Percentiles rank a stretch among this genome's conserved stretches.
Conservation (phyloP, 2,329 filamentous ascomycete genomes). For the Botrytis tulipae region DNA sequence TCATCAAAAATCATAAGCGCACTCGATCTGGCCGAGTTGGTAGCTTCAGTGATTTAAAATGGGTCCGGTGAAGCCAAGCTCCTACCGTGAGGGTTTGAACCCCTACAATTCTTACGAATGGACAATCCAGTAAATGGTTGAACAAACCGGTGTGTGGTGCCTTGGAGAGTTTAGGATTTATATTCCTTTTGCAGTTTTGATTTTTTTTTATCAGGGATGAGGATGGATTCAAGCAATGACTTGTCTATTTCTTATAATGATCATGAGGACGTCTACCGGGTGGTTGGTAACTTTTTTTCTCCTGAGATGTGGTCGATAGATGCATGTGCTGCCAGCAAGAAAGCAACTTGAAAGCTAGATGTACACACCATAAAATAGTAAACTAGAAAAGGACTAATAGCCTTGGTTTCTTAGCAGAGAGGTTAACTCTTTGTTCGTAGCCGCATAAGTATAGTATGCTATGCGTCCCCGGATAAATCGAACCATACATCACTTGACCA, state of each 20-base stretch:
- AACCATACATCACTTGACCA: not conserved
- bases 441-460: not conserved
- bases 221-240: not conserved
- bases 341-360: not conserved
- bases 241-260: not conserved
- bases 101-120: not conserved
- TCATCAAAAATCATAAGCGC: not conserved
- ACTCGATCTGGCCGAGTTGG: not conserved
- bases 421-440: not conserved
- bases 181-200: not conserved
- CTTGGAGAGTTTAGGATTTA: not conserved
- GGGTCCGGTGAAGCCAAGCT: not conserved
- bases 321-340: not conserved
- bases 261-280: too few species aligned
- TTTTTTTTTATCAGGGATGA: not conserved
- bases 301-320: not conserved
- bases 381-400: not conserved
- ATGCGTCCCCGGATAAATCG: not conserved
- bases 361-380: not conserved
- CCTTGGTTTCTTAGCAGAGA: not conserved
- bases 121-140: not conserved
- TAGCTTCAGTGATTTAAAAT: not conserved
- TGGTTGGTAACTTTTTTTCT: not conserved
- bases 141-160: not conserved
- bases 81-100: not conserved